Evolutionary conservation across 2,329 filamentous ascomycete genomes (phyloP).

Genomic region (Aspergillus nomiae): DNA sequence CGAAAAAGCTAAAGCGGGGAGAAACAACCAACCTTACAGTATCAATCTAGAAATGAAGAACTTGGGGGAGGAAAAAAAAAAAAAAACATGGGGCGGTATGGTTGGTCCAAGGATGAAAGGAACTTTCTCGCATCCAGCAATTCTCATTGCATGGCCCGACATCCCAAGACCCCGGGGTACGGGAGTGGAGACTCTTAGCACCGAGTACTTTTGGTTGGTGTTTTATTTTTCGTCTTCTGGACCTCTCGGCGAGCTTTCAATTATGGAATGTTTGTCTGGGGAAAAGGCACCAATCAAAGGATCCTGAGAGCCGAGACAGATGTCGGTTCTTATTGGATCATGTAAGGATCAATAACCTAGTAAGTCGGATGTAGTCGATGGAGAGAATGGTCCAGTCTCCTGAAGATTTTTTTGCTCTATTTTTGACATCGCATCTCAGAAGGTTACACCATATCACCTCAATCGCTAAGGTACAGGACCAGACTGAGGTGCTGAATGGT

Average conservation of each 20-base stretch:
- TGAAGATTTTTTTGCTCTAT: background rate
- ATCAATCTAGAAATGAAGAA: background rate
- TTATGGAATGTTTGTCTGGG: background rate
- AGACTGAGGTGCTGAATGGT: background rate
- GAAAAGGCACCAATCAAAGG: background rate
- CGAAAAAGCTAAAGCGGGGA: background rate
- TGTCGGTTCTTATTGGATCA: background rate
- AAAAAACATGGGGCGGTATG: constrained; percentile 1
- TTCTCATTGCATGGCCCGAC: constrained; percentile 4
- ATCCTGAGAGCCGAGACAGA: background rate
- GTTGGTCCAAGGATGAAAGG: constrained; percentile 22
- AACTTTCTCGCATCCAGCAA: constrained; percentile 15
- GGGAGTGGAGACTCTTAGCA: constrained; percentile 4
- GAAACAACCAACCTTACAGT: background rate
- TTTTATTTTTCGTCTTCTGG: background rate
- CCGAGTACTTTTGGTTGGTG: background rate
- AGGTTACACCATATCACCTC: background rate
- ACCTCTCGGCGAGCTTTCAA: background rate
- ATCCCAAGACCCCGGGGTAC: constrained; percentile 8
- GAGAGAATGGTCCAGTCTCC: too few species aligned
- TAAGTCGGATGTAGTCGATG: too few species aligned
- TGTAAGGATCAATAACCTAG: background rate
- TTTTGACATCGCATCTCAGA: background rate
- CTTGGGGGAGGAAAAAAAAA: constrained; percentile 3
- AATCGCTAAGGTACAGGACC: background rate